Evolutionary conservation across 495 filamentous ascomycete species (phyloP).

Genomic region (Echria macrotheca): DNA sequence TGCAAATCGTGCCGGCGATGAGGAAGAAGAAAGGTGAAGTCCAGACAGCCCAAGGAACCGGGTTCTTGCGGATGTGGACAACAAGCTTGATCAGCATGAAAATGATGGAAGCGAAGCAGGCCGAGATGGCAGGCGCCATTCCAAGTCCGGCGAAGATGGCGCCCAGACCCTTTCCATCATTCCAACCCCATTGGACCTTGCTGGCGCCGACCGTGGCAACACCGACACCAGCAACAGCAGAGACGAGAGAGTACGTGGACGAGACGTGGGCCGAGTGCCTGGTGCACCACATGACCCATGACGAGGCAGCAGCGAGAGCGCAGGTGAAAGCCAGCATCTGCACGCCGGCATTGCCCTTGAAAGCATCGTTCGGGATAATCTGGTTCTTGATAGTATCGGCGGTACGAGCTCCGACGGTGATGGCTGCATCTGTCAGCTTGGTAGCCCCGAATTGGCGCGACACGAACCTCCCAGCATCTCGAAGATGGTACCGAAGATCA

Average conservation of each 20-base stretch:
- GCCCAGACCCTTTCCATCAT: constrained; percentile 40
- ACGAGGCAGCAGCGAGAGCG: constrained; percentile 52
- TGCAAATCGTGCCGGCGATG: constrained; percentile 54
- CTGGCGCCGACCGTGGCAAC: constrained; percentile 51
- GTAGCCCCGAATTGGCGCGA: background rate
- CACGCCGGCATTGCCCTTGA: constrained; percentile 47
- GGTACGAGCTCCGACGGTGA: constrained; percentile 58
- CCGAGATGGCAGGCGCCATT: constrained; percentile 57
- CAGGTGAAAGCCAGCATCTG: constrained; percentile 60
- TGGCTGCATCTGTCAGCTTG: constrained; percentile 26
- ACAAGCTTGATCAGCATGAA: constrained; percentile 59
- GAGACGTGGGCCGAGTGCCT: constrained; percentile 55
- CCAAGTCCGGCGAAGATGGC: constrained; percentile 56
- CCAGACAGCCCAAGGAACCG: constrained; percentile 52
- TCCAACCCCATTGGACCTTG: constrained; percentile 52
- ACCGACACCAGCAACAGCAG: constrained; percentile 58
- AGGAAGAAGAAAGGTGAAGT: constrained; percentile 58
- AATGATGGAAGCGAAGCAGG: constrained; percentile 52
- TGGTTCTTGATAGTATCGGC: constrained; percentile 64
- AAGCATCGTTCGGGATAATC: constrained; percentile 52
- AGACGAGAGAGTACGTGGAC: constrained; percentile 61
- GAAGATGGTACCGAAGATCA: constrained; percentile 59
- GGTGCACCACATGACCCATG: constrained; percentile 56
- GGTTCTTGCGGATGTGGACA: constrained; percentile 55
- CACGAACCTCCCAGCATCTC: constrained; percentile 51